Percentiles rank a stretch among this genome's conserved stretches.
These are phyloP conservation scores for Thermoascus crustaceus DNA, from an alignment of 2,329 filamentous ascomycete genomes.

Conservation along the genomic window DNA sequence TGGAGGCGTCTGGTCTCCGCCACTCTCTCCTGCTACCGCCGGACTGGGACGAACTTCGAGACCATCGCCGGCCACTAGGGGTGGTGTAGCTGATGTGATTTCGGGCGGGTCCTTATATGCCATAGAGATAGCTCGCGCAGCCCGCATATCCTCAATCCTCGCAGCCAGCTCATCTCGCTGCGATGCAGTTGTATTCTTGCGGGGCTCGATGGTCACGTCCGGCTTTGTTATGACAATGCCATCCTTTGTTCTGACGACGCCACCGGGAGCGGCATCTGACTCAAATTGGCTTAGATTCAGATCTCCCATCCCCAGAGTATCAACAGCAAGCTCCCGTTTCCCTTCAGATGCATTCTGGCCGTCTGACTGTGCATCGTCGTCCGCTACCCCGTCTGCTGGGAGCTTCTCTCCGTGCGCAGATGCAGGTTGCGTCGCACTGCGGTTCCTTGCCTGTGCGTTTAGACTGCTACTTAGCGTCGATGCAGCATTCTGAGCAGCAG, in stretches of 20 bases:
- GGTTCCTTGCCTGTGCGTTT: constrained; percentile 42
- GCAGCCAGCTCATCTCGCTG: constrained; percentile 45
- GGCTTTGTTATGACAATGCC: constrained; percentile 31
- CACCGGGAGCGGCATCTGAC: constrained; percentile 42
- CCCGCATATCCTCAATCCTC: constrained; percentile 52
- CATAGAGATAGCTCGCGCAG: constrained; percentile 52
- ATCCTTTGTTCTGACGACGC: constrained; percentile 29
- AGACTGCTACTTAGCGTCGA: constrained; percentile 63
- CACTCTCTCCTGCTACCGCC: constrained; percentile 23
- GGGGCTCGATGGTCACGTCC: constrained; percentile 22
- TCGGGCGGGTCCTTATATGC: constrained; percentile 45
- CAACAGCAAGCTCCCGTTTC: constrained; percentile 67
- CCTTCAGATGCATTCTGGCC: constrained; percentile 32
- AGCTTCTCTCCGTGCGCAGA: constrained; percentile 24
- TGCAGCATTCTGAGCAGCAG: constrained; percentile 86
- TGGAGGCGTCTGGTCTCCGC: constrained; percentile 58
- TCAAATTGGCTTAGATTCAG: constrained; percentile 84
- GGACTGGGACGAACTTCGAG: constrained; percentile 22
- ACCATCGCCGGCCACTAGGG: constrained; percentile 26
- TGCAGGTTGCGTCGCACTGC: constrained; percentile 24
- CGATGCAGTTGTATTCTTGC: constrained; percentile 28
- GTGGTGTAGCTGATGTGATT: constrained; percentile 32
- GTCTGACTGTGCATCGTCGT: constrained; percentile 17
- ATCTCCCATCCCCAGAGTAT: constrained; percentile 82
- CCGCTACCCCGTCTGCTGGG: constrained; percentile 12